Base-by-base conservation (phyloP, 2,329 filamentous ascomycete species). In the Nigrospora osmanthi region DNA sequence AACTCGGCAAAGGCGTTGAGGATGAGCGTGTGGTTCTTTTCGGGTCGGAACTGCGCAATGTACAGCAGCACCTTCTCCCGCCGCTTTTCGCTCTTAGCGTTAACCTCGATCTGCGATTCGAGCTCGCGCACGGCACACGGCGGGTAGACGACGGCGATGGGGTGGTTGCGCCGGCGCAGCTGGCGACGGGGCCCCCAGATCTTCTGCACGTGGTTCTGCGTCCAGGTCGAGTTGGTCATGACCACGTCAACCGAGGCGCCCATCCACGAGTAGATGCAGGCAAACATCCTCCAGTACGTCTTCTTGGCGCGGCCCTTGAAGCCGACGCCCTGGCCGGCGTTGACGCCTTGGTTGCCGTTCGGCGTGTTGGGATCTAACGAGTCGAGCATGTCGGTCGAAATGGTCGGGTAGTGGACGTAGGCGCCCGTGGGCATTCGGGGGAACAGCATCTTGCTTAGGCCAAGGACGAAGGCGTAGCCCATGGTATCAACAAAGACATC, bases 161-260 rank as follows among this genome's bases (percentile, higher is more conserved):
- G 73, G 39, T 74, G 65, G 32, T 58, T 61, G 57, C 58, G 71
- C 44, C 59, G 58, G 49, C 68, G 66, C 47, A 68, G 67, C 38
- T 58, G 65, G 55, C 74, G 72, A 56, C 68, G 70, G 43, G 71
- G 75, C 1, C 82, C 83, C 91, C 91, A 97, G 9, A 97, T 73
- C 9, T 78, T 75, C 50, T 81, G 77, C 52, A 97, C 85, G 59
- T 97, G 89, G 2, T 69, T 76, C 53, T 93, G 85, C 0, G 93
- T 98, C 93, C 93, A 98, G 47, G 79, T 87, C 6, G 89, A 95
- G 66, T 98, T 98, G 47, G 93, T 95, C 88, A 97, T 95, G 53
- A 97, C 91, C 0, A 95, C 80, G 59, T 98, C 90, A 38, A 96
- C 80, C 14, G 85, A 83, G 17, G 85, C 79, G 17, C 93, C 93